Base-by-base conservation (phyloP, 1,284 basidiomycete species). In the Cutaneotrichosporon cutaneum region DNA sequence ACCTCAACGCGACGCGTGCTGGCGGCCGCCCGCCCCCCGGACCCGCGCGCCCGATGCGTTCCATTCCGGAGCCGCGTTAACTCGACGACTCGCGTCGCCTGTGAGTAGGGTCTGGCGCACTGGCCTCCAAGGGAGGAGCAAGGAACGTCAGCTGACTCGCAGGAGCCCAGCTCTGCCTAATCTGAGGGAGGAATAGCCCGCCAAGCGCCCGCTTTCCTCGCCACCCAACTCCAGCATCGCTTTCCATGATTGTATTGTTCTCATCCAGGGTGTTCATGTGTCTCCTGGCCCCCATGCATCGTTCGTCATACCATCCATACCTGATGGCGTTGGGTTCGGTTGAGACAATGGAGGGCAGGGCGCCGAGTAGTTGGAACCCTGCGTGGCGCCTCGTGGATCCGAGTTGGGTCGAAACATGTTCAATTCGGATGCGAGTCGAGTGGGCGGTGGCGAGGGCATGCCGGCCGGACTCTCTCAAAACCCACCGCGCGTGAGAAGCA, bases 231-330 rank as follows among this genome's bases (percentile, higher is more conserved):
- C 39, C 39, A 3, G 7, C 39, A 42, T n/a, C 39, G 39, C 39
- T n/a, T 42, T 42, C 39, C 39, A 42, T 42, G 39, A 18, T 42
- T 42, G 39, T 42, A 42, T 42, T 42, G 39, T 42, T 42, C 39
- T 42, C 39, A 42, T n/a, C 39, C 39, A 42, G 39, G 30, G 30
- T 9, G 9, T 30, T 30, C 30, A 5, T 30, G 30, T 30, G 30
- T n/a, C 39, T 42, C 39, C 16, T 42, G 18, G 39, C 14, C 18
- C 39, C 16, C 39, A 42, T 42, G 39, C 39, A 42, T 42, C 39
- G 18, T n/a, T n/a, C 39, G 39, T 42, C 39, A 42, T 42, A 42
- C 39, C 16, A 4, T 2, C 30, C 9, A 4, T 42, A n/a, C 39
- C 39, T 36, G 35, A 36, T 14, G 35, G 33, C 35, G 35, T 36